Percentiles rank a stretch among this genome's conserved stretches.
These are phyloP conservation scores for Ganoderma meredithae DNA, from an alignment of 1,284 basidiomycete species.

Conservation along the genomic window DNA sequence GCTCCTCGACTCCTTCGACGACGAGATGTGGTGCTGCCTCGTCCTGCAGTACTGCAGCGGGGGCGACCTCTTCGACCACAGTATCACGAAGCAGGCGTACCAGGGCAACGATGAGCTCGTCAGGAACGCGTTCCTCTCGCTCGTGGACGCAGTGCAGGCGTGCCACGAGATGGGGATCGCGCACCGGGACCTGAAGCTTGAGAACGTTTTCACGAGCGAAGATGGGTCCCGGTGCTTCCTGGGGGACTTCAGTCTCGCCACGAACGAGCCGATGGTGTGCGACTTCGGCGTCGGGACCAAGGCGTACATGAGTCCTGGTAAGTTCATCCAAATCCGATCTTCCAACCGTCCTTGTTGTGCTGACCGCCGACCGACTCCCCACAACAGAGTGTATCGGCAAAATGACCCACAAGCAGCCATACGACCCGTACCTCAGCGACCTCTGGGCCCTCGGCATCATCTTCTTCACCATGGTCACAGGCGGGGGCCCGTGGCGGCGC, in stretches of 20 bases:
- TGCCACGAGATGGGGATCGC: slow-evolving; percentile 67
- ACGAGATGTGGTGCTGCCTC: slow-evolving; percentile 63
- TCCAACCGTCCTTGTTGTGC: too few relatives aligned
- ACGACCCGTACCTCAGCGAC: slow-evolving; percentile 68
- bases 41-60: slow-evolving; percentile 69
- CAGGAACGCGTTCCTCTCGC: slow-evolving; percentile 61
- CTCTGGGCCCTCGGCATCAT: slow-evolving; percentile 79
- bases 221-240: slow-evolving; percentile 59
- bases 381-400: slow-evolving; percentile 1
- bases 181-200: slow-evolving; percentile 79
- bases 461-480: slow-evolving; percentile 79
- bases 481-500: slow-evolving; percentile 85
- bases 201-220: slow-evolving; percentile 70
- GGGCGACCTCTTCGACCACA: slow-evolving; percentile 70
- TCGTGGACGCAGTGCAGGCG: slow-evolving; percentile 68
- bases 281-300: slow-evolving; percentile 60
- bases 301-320: slow-evolving; percentile 70
- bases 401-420: background rate
- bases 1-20: slow-evolving; percentile 64
- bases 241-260: slow-evolving; percentile 76
- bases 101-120: slow-evolving; percentile 57
- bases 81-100: slow-evolving; percentile 58
- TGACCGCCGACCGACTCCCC: background rate
- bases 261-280: slow-evolving; percentile 52
- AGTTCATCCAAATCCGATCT: background rate